Base-by-base conservation (phyloP, 2,329 filamentous ascomycete genomes). In the Diaporthe citriasiana region DNA sequence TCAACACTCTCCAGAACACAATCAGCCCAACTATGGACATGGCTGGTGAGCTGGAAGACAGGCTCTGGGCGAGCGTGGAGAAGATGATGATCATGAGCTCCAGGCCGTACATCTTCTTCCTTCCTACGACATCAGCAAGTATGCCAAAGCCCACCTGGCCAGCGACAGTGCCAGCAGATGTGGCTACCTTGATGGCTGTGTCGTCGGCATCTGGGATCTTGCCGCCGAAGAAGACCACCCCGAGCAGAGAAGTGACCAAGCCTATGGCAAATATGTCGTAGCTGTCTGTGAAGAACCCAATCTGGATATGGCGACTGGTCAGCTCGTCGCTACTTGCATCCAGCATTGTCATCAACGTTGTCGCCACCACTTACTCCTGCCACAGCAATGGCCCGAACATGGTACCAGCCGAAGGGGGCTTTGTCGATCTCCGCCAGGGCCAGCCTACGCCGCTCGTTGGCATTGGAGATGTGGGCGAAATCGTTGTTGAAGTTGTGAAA, bases 201-300 rank as follows among this genome's bases (percentile, higher is more conserved):
- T 97, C 94, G 15, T 93, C 90, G 73, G 83, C 86, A 40, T 88
- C 85, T 17, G 93, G 92, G 79, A 95, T 93, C 40, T 85, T 85
- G 30, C 91, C 90, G 19, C 78, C 80, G 81, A 89, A 95, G 86
- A 93, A 96, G 77, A 95, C 93, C 60, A 95, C 90, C 56, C 94
- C 94, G 69, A 95, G 82, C 92, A 95, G 94, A 76, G 90, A 88
- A 38, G 93, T 94, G 76, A 93, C 86, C 79, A 95, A 86, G 77
- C 91, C 93, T 78, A 93, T 92, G 79, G 92, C 91, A 82, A 97
- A 97, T 85, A 95, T 94, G 80, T 50, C 42, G 71, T 79, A 82
- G 3, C 93, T 93, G 81, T 96, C 94, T 17, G 94, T 96, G 84
- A 97, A 97, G 89, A 97, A 97, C 78, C 94, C 94, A 19, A 51